Conservation (phyloP, 179 eudicot genomes). For the Silene noctiflora region DNA sequence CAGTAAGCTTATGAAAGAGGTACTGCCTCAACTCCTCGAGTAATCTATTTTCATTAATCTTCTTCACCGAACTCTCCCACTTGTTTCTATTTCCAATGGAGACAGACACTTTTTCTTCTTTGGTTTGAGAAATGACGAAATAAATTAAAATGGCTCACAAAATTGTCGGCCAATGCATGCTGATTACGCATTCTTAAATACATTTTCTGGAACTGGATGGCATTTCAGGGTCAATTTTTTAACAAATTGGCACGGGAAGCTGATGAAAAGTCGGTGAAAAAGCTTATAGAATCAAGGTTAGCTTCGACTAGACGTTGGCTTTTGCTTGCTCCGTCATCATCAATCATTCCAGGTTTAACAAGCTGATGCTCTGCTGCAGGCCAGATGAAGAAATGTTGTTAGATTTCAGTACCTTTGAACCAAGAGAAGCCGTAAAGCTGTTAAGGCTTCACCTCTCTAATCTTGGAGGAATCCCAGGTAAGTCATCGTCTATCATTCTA, state of each 20-base stretch:
- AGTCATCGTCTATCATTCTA: constrained; percentile 20
- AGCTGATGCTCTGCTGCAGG: constrained; percentile 14
- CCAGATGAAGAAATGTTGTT: constrained; percentile 35
- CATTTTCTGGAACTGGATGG: constrained; percentile 13
- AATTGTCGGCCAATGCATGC: too few species aligned
- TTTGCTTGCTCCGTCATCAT: too few species aligned
- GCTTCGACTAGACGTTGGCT: not conserved
- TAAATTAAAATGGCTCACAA: not conserved
- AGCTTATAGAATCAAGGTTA: constrained; percentile 51
- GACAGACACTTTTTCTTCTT: not conserved
- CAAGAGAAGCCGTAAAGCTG: constrained; percentile 52
- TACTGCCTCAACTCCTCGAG: constrained; percentile 11
- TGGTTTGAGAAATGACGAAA: not conserved
- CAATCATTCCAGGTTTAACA: not conserved
- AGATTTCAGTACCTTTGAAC: constrained; percentile 46
- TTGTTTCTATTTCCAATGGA: too few species aligned
- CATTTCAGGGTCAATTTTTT: constrained; percentile 59
- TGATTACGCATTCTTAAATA: not conserved
- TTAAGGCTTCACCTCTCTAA: constrained; percentile 45
- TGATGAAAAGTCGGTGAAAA: constrained; percentile 56
- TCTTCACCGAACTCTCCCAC: too few species aligned
- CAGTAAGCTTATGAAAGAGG: constrained; percentile 54
- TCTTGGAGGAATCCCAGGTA: constrained; percentile 59
- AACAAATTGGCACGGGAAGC: constrained; percentile 61
- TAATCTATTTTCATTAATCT: not conserved